Evolutionary conservation across 768 basidiomycete genomes (phyloP), one percentile per base, ranked within the genome.

Genomic region (Tephrocybe sp.): DNA sequence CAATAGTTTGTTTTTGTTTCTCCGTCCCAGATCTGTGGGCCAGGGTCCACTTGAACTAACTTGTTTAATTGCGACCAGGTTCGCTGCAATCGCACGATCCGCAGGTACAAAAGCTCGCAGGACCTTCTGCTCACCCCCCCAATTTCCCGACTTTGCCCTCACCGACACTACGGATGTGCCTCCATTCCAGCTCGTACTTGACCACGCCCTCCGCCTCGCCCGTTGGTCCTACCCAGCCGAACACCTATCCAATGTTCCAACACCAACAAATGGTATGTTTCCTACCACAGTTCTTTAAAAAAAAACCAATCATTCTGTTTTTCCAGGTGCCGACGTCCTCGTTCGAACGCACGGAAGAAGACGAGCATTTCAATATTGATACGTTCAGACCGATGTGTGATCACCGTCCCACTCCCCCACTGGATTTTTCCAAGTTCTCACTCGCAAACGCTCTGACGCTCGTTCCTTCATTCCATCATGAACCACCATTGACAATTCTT

Each of bases 11-110:
- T 41, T 35, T 25, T n/a, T 28, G 45, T 49, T 19, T 11, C 30
- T 42, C 39, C 39, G 34, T 42, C 27, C 34, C 22, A 38, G n/a
- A 18, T 26, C 39, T 31, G 11, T 30, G 35, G 41, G 41, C 26
- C 37, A 51, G 45, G 49, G 50, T 44, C 42, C 43, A 51, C 39
- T 22, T 3, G 50, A 52, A n/a, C 56, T 54, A 57, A 52, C 52
- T 49, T 35, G 36, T 43, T 56, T 53, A 47, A 9, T 28, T 30
- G 11, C 15, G 32, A 34, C 25, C 15, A 47, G 25, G 45, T 36
- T 49, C 40, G 31, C 22, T 30, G 9, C 13, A 44, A 44, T 44
- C 42, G 9, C 47, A 43, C 24, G 25, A 15, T 34, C 12, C 15
- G 22, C 15, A 44, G 15, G 19, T 40, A 35, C 31, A 41, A 39